phyloP scores from a whole-genome alignment of 2,329 filamentous ascomycete genomes.

The Parastagonospora avenae region DNA sequence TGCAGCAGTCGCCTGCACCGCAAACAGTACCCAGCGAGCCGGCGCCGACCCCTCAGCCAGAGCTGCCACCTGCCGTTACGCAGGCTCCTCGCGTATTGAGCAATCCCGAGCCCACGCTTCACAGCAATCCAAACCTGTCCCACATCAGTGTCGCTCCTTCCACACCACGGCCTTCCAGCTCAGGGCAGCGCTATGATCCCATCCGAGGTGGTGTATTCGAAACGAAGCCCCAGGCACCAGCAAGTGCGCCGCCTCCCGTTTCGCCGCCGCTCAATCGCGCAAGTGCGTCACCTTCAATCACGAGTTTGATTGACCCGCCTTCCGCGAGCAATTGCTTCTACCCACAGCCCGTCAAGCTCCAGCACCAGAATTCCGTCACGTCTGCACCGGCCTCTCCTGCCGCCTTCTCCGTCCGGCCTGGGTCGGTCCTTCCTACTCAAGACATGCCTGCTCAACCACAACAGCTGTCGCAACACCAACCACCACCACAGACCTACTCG shows the following conservation, averaged over 20 bases:
- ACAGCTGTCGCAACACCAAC: slow-evolving; percentile 12
- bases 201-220: slow-evolving; percentile 68
- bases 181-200: slow-evolving; percentile 86
- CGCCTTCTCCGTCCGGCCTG: slow-evolving; percentile 33
- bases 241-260: slow-evolving; percentile 53
- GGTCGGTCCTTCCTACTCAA: slow-evolving; percentile 34
- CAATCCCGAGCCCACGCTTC: slow-evolving; percentile 46
- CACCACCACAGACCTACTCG: slow-evolving; percentile 15
- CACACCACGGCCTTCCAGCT: slow-evolving; percentile 62
- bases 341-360: slow-evolving; percentile 37
- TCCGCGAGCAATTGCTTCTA: slow-evolving; percentile 46
- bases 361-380: slow-evolving; percentile 44
- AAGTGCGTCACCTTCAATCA: slow-evolving; percentile 90
- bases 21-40: slow-evolving; percentile 38
- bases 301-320: slow-evolving; percentile 82
- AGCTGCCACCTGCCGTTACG: slow-evolving; percentile 30
- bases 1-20: slow-evolving; percentile 31
- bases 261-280: slow-evolving; percentile 68
- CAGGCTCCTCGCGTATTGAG: slow-evolving; percentile 42
- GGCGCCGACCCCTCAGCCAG: slow-evolving; percentile 29
- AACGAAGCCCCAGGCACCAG: slow-evolving; percentile 48
- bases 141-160: slow-evolving; percentile 53
- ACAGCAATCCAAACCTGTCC: slow-evolving; percentile 44
- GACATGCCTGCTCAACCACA: slow-evolving; percentile 29
- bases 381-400: slow-evolving; percentile 49